Conservation (phyloP, 805 yeast genomes). For the Kodamaea sagamina region DNA sequence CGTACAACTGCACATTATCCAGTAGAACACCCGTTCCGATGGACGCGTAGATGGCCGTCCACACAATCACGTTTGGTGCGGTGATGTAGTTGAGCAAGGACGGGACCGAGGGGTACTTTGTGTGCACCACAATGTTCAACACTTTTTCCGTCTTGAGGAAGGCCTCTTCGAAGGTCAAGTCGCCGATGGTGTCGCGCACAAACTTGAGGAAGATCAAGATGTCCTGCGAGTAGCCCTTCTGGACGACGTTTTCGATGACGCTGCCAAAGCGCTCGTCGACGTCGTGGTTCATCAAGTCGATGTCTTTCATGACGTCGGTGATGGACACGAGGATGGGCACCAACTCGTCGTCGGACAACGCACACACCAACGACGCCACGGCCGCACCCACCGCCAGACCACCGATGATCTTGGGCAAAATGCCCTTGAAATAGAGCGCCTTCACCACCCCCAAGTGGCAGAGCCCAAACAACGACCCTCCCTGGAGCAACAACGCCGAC, state of each 20-base stretch:
- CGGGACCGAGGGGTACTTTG: constrained; percentile 70
- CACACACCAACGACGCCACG: constrained; percentile 83
- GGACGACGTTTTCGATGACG: constrained; percentile 71
- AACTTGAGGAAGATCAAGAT: constrained; percentile 75
- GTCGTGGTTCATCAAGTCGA: constrained; percentile 51
- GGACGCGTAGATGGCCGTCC: constrained; percentile 85
- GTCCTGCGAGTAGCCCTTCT: constrained; percentile 85
- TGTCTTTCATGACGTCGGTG: constrained; percentile 43
- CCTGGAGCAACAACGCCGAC: constrained; percentile 88
- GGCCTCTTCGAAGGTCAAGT: constrained; percentile 92
- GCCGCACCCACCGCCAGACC: constrained; percentile 96
- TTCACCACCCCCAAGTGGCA: constrained; percentile 93
- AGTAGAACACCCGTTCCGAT: constrained; percentile 71
- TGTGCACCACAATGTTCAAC: constrained; percentile 82
- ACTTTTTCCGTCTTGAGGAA: constrained; percentile 75
- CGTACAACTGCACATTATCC: constrained; percentile 56
- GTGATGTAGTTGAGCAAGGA: constrained; percentile 83
- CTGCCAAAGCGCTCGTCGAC: constrained; percentile 64
- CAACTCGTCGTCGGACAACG: constrained; percentile 67
- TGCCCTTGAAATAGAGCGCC: constrained; percentile 70
- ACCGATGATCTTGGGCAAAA: constrained; percentile 81
- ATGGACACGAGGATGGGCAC: constrained; percentile 43
- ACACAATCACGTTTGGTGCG: constrained; percentile 85
- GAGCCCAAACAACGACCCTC: constrained; percentile 92
- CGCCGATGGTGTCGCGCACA: constrained; percentile 74